Evolutionary conservation across 345 rosid species (phyloP), one percentile per base, ranked within the genome.

Genomic region (Draba incana): DNA sequence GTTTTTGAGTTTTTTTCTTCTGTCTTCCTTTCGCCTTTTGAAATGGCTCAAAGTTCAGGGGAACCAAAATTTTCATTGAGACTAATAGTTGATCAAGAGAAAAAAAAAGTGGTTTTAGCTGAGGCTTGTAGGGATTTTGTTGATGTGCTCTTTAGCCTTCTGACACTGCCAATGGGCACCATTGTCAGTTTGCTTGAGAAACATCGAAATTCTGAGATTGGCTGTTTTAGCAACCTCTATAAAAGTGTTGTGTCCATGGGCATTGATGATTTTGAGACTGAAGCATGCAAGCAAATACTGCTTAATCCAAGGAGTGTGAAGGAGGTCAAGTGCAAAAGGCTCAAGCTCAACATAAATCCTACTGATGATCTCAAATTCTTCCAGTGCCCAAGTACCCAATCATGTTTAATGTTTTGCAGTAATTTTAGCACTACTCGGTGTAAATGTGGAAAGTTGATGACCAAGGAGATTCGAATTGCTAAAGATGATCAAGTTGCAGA

Each of bases 191-290:
- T 70, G 30, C 31, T 43, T 14, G 43, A 61, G 20, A 10, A 58
- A 11, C 47, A 41, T 71, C 39, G 2, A 41, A 12, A 57, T 6
- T 49, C 67, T 8, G 20, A 50, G 48, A 31, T 49, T 4, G 77
- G 67, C 7, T 47, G 77, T 61, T 31, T 73, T 15, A 42, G 45
- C 25, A 73, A 57, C 33, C 47, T 66, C 25, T 73, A 73, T 46
- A 57, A 50, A 58, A 28, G 67, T 7, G 64, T 73, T 30, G 13
- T 13, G 38, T 65, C 31, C n/a, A 51, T 66, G 65, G 14, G 30
- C 27, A 7, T 20, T 6, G 28, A 56, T 4, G 3, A 27, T 48
- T 55, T 56, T 42, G 50, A 23, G 20, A 56, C 55, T 10, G 62
- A 57, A 45, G 42, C 61, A 0, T 66, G 66, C 50, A 74, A 58